These are phyloP conservation scores for Aspergillus fumigatus DNA, from an alignment of 2,329 filamentous ascomycete genomes.

Conservation along the genomic window DNA sequence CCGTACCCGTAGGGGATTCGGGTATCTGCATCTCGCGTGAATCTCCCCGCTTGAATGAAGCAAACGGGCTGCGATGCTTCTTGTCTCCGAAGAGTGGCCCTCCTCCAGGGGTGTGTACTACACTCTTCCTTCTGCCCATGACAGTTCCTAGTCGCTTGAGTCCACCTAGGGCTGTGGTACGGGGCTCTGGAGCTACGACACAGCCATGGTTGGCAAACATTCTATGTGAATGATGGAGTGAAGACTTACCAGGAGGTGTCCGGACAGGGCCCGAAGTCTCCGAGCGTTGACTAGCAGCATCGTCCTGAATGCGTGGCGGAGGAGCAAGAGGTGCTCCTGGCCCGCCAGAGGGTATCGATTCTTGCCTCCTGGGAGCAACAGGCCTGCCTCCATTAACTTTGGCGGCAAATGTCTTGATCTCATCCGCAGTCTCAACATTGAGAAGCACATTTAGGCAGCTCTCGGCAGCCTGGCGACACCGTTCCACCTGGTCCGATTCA, in stretches of 20 bases:
- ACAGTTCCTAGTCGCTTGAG: slow-evolving; percentile 45
- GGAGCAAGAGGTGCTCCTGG: slow-evolving; percentile 33
- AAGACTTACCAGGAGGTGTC: slow-evolving; percentile 33
- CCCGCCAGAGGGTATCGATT: slow-evolving; percentile 21
- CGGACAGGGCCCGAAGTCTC: slow-evolving; percentile 40
- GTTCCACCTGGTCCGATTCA: slow-evolving; percentile 81
- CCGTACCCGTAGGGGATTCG: slow-evolving; percentile 26
- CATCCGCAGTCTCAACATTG: slow-evolving; percentile 79
- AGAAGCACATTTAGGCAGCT: slow-evolving; percentile 76
- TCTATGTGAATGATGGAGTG: neutral
- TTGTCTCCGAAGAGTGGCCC: slow-evolving; percentile 32
- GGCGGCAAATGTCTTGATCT: slow-evolving; percentile 59
- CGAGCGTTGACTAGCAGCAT: slow-evolving; percentile 53
- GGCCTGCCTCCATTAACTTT: slow-evolving; percentile 37
- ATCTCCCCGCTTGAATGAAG: slow-evolving; percentile 39
- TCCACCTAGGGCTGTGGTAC: slow-evolving; percentile 42
- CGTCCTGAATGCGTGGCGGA: slow-evolving; percentile 44
- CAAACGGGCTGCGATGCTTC: slow-evolving; percentile 41
- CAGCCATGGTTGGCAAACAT: slow-evolving; percentile 9
- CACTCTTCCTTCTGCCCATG: slow-evolving; percentile 44
- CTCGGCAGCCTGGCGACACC: slow-evolving; percentile 68
- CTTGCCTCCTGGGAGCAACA: slow-evolving; percentile 21
- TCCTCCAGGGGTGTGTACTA: slow-evolving; percentile 31
- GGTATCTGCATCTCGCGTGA: slow-evolving; percentile 36
- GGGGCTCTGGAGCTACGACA: slow-evolving; percentile 31